Base-by-base conservation (phyloP, 768 basidiomycete species). In the Galerina sulciceps region DNA sequence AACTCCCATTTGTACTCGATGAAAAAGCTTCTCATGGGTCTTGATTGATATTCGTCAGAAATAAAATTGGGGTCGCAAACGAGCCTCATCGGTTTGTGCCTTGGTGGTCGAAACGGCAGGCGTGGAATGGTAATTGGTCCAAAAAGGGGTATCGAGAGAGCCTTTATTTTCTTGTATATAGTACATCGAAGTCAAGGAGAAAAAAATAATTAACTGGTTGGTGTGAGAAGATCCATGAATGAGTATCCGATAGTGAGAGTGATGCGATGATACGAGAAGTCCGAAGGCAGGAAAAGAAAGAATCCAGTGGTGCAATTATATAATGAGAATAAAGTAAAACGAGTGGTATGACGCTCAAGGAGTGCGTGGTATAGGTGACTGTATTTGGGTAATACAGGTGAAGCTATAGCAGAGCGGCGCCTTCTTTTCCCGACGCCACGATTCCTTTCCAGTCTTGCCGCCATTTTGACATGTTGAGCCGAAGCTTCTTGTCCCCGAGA, bases 381-480 rank as follows among this genome's bases (percentile, higher is more conserved):
- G n/a, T 4, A 34, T 17, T 44, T 55, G 53, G 26, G 26, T 22
- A 42, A 47, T 8, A 50, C 15, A 42, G 18, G 36, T 3, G 40
- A 11, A 22, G 31, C 63, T 73, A 90, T 73, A 90, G 74, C 50
- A 93, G 76, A 17, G 83, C 90, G 5, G 76, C 69, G 31, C 75
- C 79, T 14, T 90, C 86, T 67, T 82, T 84, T 53, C 91, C 90
- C 6, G 81, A 71, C 13, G 77, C 81, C 17, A 91, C 89, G 31
- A 93, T 84, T 42, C 67, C 79, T 63, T 76, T 78, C 96, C 96
- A 99, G 63, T 94, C 90, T 40, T 70, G 71, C 62, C 94, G 80
- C 96, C 96, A 99, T 48, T 67, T 71, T 23, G 67, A 71, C 81
- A 99, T 96, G 63, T 79, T 85, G 15, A 76, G 68, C 51, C 90